These are phyloP conservation scores for Mycena chlorophos DNA, from an alignment of 768 basidiomycete species.

Conservation along the genomic window DNA sequence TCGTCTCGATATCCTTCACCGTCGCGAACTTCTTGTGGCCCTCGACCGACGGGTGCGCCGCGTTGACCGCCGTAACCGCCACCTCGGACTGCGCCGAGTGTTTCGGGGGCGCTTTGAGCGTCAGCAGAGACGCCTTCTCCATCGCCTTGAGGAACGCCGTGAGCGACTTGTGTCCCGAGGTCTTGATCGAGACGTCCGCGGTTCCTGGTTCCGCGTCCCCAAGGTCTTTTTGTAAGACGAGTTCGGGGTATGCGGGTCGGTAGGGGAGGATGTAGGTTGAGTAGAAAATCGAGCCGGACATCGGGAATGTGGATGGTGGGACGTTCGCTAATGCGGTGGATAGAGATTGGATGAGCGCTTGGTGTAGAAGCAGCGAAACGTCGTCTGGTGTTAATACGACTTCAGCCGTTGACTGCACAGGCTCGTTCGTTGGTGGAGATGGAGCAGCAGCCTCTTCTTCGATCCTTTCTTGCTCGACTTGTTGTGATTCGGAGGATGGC, in stretches of 20 bases:
- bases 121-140: constrained; percentile 73
- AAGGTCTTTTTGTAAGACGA: constrained; percentile 29
- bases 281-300: constrained; percentile 75
- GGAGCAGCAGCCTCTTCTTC: constrained; percentile 4
- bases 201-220: constrained; percentile 33
- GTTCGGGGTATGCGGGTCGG: constrained; percentile 66
- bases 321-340: constrained; percentile 46
- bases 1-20: constrained; percentile 64
- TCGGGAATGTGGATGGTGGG: constrained; percentile 63
- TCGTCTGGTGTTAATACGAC: constrained; percentile 34
- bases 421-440: constrained; percentile 1
- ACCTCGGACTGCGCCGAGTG: constrained; percentile 52
- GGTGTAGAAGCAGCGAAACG: constrained; percentile 56
- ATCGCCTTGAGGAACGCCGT: constrained; percentile 75
- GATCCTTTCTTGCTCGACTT: constrained; percentile 8
- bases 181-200: constrained; percentile 67
- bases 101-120: constrained; percentile 63
- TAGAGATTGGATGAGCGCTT: constrained; percentile 68
- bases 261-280: constrained; percentile 74
- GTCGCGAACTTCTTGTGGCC: constrained; percentile 57
- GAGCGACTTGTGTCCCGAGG: constrained; percentile 79
- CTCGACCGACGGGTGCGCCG: constrained; percentile 55
- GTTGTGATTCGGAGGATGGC: not conserved
- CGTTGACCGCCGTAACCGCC: constrained; percentile 54
- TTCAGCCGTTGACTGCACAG: constrained; percentile 2